Evolutionary conservation across 2,329 filamentous ascomycete species (phyloP).

Genomic region (Nemania serpens): DNA sequence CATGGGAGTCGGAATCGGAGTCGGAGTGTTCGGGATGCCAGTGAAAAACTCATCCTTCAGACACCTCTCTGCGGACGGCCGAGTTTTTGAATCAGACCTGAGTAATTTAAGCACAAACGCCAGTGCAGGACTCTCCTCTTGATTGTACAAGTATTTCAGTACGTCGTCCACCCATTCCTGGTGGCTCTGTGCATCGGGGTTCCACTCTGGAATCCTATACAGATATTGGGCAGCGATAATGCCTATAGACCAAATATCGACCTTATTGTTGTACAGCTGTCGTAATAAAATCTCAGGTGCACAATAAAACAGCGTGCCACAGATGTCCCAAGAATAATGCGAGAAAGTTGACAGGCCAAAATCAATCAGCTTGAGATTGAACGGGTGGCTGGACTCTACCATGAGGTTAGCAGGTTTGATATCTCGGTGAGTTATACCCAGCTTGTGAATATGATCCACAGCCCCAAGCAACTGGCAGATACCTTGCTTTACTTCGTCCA

Average conservation of each 20-base stretch:
- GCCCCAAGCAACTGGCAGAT: background rate
- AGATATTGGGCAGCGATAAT: background rate
- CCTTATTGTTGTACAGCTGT: background rate
- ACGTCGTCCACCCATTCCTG: background rate
- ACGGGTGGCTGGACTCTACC: background rate
- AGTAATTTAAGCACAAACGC: too few relatives aligned
- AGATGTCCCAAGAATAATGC: background rate
- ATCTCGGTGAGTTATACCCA: constrained; percentile 6
- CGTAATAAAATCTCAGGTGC: background rate
- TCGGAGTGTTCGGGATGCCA: too few relatives aligned
- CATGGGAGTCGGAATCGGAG: too few relatives aligned
- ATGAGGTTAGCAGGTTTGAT: constrained; percentile 15
- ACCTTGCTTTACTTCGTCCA: background rate
- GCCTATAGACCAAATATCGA: constrained; percentile 19
- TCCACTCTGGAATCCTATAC: background rate
- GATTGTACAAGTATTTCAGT: background rate
- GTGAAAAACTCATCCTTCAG: too few relatives aligned
- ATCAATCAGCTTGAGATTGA: constrained; percentile 6
- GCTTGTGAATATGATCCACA: background rate
- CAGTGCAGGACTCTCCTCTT: too few relatives aligned
- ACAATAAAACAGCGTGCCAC: background rate
- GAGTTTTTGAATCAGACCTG: too few relatives aligned
- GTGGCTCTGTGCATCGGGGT: too few relatives aligned
- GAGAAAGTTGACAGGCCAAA: background rate
- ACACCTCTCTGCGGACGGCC: too few relatives aligned